Conservation (phyloP, 441 rosid species). For the Kokia cookei region DNA sequence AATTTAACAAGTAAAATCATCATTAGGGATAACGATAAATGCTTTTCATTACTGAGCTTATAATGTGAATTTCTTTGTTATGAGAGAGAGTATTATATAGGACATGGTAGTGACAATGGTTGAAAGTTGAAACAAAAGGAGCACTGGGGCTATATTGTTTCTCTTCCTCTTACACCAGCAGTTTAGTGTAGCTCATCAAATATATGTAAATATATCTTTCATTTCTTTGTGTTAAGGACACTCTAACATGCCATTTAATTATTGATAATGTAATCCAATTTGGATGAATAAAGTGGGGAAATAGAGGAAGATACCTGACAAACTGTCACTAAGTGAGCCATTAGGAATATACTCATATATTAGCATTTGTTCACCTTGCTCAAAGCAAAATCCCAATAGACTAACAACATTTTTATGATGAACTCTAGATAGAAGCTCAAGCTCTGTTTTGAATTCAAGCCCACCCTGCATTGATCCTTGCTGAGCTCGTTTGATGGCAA, state of each 20-base stretch:
- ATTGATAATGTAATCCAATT: neutral
- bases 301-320: conserved; percentile 51
- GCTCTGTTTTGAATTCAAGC: conserved; percentile 83
- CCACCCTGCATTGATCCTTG: conserved; percentile 88
- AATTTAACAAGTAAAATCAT: neutral
- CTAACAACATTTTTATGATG: conserved; percentile 82
- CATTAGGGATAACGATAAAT: neutral
- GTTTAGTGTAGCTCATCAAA: neutral
- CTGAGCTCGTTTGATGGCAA: conserved; percentile 78
- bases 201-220: neutral
- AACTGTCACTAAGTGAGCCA: conserved; percentile 57
- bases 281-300: neutral
- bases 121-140: neutral
- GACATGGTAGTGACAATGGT: neutral
- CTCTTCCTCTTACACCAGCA: neutral
- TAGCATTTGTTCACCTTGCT: conserved; percentile 67
- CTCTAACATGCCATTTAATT: neutral
- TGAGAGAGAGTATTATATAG: neutral
- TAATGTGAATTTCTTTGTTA: neutral
- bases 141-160: neutral
- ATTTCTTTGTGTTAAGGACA: neutral
- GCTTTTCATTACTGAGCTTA: neutral
- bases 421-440: conserved; percentile 87
- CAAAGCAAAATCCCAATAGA: conserved; percentile 89
- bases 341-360: conserved; percentile 70